Percentiles rank a stretch among this genome's conserved stretches.
Conservation (phyloP, 2,329 filamentous ascomycete genomes). For the Paecilomyces sp. region DNA sequence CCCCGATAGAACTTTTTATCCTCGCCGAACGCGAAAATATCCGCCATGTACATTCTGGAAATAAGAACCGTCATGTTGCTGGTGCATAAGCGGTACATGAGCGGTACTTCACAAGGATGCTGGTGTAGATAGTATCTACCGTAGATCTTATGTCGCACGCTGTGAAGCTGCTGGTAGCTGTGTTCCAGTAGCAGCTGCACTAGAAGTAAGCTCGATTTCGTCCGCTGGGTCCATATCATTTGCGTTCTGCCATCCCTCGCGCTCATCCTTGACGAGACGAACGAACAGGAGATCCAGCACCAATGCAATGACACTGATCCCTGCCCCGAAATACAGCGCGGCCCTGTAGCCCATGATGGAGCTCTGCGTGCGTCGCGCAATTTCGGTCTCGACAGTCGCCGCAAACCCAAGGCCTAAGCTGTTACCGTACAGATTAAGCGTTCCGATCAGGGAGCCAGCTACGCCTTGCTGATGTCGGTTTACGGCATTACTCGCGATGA, state of each 20-base stretch:
- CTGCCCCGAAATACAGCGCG: slow-evolving; percentile 23
- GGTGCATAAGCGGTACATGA: background rate
- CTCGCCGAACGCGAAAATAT: no score
- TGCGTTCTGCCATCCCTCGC: slow-evolving; percentile 23
- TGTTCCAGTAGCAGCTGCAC: background rate
- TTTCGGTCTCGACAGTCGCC: slow-evolving; percentile 29
- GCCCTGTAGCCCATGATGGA: slow-evolving; percentile 21
- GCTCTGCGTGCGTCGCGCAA: slow-evolving; percentile 8
- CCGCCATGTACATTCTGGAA: no score
- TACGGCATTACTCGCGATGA: slow-evolving; percentile 49
- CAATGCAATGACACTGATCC: slow-evolving; percentile 19
- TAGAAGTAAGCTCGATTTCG: background rate
- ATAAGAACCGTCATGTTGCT: background rate
- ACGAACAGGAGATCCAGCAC: slow-evolving; percentile 22
- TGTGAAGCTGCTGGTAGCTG: background rate
- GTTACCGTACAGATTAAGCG: slow-evolving; percentile 37
- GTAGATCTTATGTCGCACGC: background rate
- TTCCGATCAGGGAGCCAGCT: slow-evolving; percentile 45
- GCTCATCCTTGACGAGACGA: slow-evolving; percentile 22
- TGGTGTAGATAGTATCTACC: background rate
- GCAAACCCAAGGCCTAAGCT: slow-evolving; percentile 40
- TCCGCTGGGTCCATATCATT: background rate
- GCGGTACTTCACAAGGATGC: background rate
- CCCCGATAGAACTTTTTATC: no score
- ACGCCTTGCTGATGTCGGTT: slow-evolving; percentile 43